A percentile compares a stretch with the other conserved stretches of the same genome.
phyloP scores from a whole-genome alignment of 345 rosid genomes.

The Durio zibethinus region DNA sequence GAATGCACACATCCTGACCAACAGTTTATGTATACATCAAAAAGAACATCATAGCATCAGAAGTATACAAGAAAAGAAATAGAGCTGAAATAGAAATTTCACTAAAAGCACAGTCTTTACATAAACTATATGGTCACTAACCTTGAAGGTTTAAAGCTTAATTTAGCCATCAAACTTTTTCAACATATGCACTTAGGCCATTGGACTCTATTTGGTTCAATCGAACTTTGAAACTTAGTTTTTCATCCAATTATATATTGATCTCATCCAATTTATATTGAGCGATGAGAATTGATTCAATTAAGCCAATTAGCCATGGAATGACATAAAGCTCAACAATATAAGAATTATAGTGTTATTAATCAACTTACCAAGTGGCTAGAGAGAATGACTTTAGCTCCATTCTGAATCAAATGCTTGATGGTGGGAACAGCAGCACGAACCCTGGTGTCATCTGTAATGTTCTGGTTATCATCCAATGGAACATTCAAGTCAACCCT shows the following conservation, averaged over 20 bases:
- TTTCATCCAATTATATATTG: not conserved
- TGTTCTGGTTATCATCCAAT: slow-evolving; percentile 81
- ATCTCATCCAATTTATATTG: too few species aligned
- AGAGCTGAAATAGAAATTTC: not conserved
- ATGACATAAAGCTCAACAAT: not conserved
- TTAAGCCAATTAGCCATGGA: not conserved
- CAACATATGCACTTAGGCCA: not conserved
- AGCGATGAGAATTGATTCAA: not conserved
- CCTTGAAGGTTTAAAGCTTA: not conserved
- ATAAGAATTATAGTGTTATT: not conserved
- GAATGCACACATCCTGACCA: not conserved
- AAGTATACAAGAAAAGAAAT: not conserved
- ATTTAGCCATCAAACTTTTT: not conserved
- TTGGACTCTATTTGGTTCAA: not conserved
- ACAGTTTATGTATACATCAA: not conserved
- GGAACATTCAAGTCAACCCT: slow-evolving; percentile 96
- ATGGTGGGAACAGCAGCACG: slow-evolving; percentile 97
- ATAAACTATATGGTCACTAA: not conserved
- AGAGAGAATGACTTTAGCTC: slow-evolving; percentile 93
- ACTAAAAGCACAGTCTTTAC: not conserved
- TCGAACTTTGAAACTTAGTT: not conserved
- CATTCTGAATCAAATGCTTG: slow-evolving; percentile 80
- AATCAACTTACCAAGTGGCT: slow-evolving; percentile 71
- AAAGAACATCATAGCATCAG: not conserved
- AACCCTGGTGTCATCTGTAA: slow-evolving; percentile 91